phyloP scores from a whole-genome alignment of 2,329 filamentous ascomycete genomes.

The Moelleriella libera region DNA sequence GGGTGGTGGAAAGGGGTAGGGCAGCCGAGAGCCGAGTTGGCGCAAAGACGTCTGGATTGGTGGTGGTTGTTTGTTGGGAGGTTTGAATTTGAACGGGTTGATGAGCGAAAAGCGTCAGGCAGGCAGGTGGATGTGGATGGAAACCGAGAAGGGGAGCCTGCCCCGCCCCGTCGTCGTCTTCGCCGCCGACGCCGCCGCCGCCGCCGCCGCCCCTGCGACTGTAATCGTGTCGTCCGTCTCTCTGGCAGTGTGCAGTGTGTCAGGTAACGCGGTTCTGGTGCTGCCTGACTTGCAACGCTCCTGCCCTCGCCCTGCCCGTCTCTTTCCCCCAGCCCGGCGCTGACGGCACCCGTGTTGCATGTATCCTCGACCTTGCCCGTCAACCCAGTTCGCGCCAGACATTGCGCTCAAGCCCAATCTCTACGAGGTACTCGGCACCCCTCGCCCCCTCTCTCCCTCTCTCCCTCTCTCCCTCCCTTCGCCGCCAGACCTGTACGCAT shows the following conservation, averaged over 20 bases:
- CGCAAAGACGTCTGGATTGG: conserved; percentile 3
- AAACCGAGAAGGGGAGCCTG: conserved; percentile 1
- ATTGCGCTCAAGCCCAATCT: no score
- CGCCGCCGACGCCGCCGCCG: no score
- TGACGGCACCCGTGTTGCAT: no score
- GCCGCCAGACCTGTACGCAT: background rate
- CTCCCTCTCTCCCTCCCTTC: background rate
- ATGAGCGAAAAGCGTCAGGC: conserved; percentile 15
- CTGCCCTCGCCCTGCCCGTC: background rate
- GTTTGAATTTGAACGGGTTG: conserved; percentile 15
- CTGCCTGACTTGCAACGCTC: background rate
- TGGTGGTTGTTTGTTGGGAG: conserved; percentile 11
- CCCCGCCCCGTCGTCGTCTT: background rate
- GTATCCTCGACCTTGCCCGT: no score
- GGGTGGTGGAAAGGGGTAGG: conserved; percentile 1
- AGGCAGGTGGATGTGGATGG: background rate
- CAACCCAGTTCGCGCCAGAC: no score
- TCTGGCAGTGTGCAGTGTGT: background rate
- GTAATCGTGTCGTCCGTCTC: background rate
- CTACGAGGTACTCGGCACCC: no score
- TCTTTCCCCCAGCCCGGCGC: background rate
- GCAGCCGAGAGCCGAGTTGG: conserved; percentile 8
- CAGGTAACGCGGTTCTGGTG: background rate
- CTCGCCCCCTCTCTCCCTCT: background rate
- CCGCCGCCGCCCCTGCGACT: no score